Percentiles rank a stretch among this genome's conserved stretches.
phyloP scores from a whole-genome alignment of 495 filamentous ascomycete genomes.

The Penicillium fimorum region DNA sequence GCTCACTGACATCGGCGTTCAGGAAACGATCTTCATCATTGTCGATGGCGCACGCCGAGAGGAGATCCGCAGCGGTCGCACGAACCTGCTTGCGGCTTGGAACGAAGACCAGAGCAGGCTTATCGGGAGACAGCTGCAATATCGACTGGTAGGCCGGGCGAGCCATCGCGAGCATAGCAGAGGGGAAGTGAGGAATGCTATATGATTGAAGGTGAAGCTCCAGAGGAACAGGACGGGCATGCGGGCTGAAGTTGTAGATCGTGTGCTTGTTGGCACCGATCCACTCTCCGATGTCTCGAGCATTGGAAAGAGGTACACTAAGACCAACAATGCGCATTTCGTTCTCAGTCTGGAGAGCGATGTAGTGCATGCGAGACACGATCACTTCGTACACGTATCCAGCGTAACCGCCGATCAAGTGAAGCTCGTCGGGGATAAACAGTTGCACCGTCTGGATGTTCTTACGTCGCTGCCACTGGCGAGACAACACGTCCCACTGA shows the following conservation, averaged over 20 bases:
- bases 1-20: constrained; percentile 73
- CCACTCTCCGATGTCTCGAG: constrained; percentile 95
- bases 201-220: constrained; percentile 96
- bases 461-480: constrained; percentile 94
- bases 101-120: constrained; percentile 88
- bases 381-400: constrained; percentile 95
- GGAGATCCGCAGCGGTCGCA: constrained; percentile 82
- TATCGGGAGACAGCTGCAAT: constrained; percentile 78
- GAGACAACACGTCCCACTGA: constrained; percentile 95
- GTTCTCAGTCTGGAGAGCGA: constrained; percentile 81
- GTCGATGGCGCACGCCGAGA: constrained; percentile 79
- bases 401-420: constrained; percentile 86
- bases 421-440: constrained; percentile 94
- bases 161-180: constrained; percentile 96
- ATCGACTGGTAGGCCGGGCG: constrained; percentile 88
- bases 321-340: constrained; percentile 85
- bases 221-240: constrained; percentile 79
- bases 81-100: constrained; percentile 90
- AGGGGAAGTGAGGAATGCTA: constrained; percentile 94
- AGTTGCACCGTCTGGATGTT: constrained; percentile 88
- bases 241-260: constrained; percentile 96
- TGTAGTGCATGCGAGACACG: constrained; percentile 96
- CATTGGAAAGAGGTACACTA: constrained; percentile 88
- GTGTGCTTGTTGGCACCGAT: constrained; percentile 98
- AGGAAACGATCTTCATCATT: constrained; percentile 94